Percentiles rank a stretch among this genome's conserved stretches.
phyloP scores from a whole-genome alignment of 805 yeast genomes.

The Debaryomyces tyrocola region DNA sequence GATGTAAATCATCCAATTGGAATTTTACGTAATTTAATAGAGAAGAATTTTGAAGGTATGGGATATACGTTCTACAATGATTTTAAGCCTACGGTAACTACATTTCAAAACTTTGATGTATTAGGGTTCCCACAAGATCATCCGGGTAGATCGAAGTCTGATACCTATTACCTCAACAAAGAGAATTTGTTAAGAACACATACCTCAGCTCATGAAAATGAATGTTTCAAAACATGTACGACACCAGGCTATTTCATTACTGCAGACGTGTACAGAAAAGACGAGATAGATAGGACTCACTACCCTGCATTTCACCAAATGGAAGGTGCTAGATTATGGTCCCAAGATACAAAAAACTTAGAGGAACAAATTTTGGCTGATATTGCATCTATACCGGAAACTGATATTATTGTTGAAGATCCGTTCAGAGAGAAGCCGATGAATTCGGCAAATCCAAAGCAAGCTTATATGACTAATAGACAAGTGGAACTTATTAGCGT shows the following conservation, averaged over 20 bases:
- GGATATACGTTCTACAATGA: constrained; percentile 80
- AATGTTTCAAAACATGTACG: constrained; percentile 64
- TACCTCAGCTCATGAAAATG: constrained; percentile 94
- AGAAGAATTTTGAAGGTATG: constrained; percentile 58
- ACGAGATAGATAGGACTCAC: constrained; percentile 93
- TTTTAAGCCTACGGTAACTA: constrained; percentile 81
- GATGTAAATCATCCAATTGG: constrained; percentile 86
- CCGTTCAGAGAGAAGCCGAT: constrained; percentile 48
- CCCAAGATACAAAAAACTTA: constrained; percentile 48
- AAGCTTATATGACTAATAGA: constrained; percentile 64
- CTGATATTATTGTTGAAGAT: constrained; percentile 77
- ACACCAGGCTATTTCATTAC: constrained; percentile 89
- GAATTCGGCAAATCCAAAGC: constrained; percentile 73
- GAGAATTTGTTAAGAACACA: constrained; percentile 80
- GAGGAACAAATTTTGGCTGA: constrained; percentile 44
- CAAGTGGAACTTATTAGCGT: constrained; percentile 69
- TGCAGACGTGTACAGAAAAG: constrained; percentile 95
- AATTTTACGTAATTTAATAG: constrained; percentile 73
- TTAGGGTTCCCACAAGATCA: constrained; percentile 90
- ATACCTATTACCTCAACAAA: constrained; percentile 86
- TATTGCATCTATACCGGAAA: constrained; percentile 61
- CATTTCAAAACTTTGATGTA: constrained; percentile 84
- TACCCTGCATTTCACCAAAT: constrained; percentile 97
- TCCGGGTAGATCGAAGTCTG: constrained; percentile 90
- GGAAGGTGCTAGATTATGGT: constrained; percentile 95